Evolutionary conservation across 768 basidiomycete genomes (phyloP), one percentile per base, ranked within the genome.

Genomic region (Termitomyces sp.): DNA sequence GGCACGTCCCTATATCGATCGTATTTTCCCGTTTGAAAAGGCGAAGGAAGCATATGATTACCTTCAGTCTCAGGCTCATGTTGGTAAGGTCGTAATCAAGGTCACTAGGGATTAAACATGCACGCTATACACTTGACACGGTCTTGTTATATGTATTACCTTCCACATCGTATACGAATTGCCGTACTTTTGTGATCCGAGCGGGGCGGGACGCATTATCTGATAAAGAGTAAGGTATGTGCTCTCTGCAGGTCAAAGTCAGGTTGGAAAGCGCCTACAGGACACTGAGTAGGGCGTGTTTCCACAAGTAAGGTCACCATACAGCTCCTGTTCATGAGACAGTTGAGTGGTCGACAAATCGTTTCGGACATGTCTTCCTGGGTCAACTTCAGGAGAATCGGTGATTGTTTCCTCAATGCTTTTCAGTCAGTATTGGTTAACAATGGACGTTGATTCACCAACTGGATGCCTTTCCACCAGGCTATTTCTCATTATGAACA

Each of bases 1-100:
- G 41, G 78, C 83, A 4, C 74, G 69, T 20, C 85, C 85, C 1
- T 73, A 82, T 22, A 68, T 86, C 42, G 79, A 85, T 73, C 80
- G 78, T 68, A 77, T 85, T 0, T 87, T 87, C 72, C 57, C 72
- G 12, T 88, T 85, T 64, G 78, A 81, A 49, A 67, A 86, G n/a
- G 72, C 77, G 6, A 68, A 73, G 31, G 71, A 78, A 47, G 86
- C 85, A 1, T 86, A 81, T 66, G 70, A 72, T 47, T 76, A 85
- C 65, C 72, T 85, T 56, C 73, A 78, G 59, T 78, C 76, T 1
- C 83, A 85, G 60, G 75, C 76, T 58, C 83, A 86, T 66, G 78
- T 85, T 22, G 86, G 86, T 16, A 86, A 88, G 70, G 76, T 86
- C 16, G 81, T 82, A 18, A 80, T 85, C 59, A 77, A 76, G 69